phyloP scores from a whole-genome alignment of 1,284 basidiomycete species.

The Microbotryum silenes-acaulis region DNA sequence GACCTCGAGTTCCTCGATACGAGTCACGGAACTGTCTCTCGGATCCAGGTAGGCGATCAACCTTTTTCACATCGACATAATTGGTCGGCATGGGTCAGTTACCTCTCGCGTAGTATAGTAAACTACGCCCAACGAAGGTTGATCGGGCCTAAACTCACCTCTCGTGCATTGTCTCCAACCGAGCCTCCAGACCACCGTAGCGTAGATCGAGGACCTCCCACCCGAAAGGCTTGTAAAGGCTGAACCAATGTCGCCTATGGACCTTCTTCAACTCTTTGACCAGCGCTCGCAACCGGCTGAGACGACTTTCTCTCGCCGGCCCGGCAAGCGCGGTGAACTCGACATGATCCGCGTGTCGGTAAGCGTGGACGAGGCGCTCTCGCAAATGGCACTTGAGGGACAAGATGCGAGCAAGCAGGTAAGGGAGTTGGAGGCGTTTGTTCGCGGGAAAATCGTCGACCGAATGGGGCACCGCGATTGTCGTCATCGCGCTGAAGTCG shows the following conservation, averaged over 20 bases:
- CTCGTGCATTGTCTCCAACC: constrained; percentile 40
- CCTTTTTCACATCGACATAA: neutral
- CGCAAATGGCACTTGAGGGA: constrained; percentile 35
- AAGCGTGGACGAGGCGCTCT: constrained; percentile 31
- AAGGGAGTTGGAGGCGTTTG: constrained; percentile 30
- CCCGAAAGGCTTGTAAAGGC: constrained; percentile 36
- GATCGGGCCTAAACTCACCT: constrained; percentile 4
- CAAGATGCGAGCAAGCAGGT: constrained; percentile 33
- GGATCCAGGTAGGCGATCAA: constrained; percentile 25
- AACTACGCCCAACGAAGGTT: neutral
- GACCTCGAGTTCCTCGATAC: constrained; percentile 32
- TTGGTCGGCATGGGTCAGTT: neutral
- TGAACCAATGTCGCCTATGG: constrained; percentile 36
- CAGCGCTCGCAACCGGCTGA: constrained; percentile 28
- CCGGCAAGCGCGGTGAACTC: constrained; percentile 33
- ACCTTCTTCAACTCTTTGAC: constrained; percentile 36
- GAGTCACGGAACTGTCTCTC: constrained; percentile 7
- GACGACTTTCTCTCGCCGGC: constrained; percentile 12
- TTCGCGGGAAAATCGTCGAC: constrained; percentile 31
- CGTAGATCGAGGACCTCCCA: constrained; percentile 42
- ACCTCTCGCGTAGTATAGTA: neutral
- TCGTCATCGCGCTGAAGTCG: constrained; percentile 22
- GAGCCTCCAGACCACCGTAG: constrained; percentile 39
- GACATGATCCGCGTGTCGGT: constrained; percentile 22
- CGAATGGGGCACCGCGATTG: constrained; percentile 27